Conservation (phyloP, 139 green algal species). For the Edaphochlamys debaryana region DNA sequence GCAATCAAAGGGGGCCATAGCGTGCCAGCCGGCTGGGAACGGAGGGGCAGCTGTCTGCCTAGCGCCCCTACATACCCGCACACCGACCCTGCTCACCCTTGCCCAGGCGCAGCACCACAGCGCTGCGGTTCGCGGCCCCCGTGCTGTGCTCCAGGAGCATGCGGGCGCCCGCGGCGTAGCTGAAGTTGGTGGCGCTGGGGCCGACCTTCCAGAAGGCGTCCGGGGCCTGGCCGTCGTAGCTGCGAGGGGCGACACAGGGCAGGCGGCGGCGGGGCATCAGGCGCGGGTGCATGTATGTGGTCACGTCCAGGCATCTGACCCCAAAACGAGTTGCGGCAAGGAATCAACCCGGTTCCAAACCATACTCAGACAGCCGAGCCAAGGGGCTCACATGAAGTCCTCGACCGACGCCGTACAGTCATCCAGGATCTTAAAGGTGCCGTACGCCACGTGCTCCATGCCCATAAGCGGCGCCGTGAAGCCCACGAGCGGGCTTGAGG, state of each 20-base stretch:
- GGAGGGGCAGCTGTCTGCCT: too few species aligned
- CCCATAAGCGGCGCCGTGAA: neutral
- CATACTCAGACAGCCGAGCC: too few species aligned
- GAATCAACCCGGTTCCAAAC: too few species aligned
- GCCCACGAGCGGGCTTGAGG: neutral
- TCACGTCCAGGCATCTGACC: too few species aligned
- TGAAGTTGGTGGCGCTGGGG: neutral
- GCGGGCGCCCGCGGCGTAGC: neutral
- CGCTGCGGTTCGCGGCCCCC: neutral
- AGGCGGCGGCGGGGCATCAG: too few species aligned
- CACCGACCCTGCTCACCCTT: too few species aligned
- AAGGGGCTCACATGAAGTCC: neutral
- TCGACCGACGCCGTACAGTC: neutral
- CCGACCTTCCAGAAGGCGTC: neutral
- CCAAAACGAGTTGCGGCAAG: too few species aligned
- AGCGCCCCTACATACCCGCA: too few species aligned
- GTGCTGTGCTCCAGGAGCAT: neutral
- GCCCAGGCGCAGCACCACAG: neutral
- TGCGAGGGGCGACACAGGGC: neutral
- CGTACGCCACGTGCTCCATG: neutral
- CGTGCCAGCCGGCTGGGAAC: too few species aligned
- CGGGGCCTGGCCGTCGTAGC: neutral
- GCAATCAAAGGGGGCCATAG: too few species aligned
- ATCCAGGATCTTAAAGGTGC: neutral
- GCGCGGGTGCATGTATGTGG: too few species aligned